phyloP scores from a whole-genome alignment of 2,329 filamentous ascomycete genomes.

The Emergomyces orientalis region DNA sequence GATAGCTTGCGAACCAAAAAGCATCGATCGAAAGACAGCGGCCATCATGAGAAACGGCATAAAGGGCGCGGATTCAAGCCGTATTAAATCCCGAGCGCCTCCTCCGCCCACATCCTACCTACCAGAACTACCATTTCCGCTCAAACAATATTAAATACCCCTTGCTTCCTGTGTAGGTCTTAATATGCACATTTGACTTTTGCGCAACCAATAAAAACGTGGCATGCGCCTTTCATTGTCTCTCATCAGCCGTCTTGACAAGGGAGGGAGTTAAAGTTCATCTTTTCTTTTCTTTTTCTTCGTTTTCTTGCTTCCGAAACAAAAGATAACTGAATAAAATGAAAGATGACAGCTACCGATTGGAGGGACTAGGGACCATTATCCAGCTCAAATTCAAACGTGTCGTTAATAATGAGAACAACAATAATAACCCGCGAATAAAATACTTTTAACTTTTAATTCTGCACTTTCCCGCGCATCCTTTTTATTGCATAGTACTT shows the following conservation, averaged over 20 bases:
- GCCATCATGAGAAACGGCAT: slow-evolving; percentile 24
- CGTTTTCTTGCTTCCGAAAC: not conserved
- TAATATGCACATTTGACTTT: not conserved
- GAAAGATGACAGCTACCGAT: not conserved
- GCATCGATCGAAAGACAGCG: slow-evolving; percentile 22
- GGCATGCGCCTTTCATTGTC: not conserved
- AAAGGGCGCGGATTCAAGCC: slow-evolving; percentile 33
- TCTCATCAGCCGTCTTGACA: not conserved
- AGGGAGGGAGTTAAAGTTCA: not conserved
- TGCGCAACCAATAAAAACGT: not conserved
- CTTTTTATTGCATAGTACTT: too few relatives aligned
- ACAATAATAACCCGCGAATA: too few relatives aligned
- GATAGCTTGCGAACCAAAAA: slow-evolving; percentile 16
- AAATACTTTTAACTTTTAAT: too few relatives aligned
- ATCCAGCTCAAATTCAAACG: too few relatives aligned
- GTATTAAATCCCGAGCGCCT: slow-evolving; percentile 20
- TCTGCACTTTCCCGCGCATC: too few relatives aligned
- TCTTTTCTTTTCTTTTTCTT: not conserved
- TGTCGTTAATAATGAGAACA: too few relatives aligned
- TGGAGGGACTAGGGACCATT: too few relatives aligned
- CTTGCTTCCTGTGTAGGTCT: not conserved
- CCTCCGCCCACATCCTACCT: not conserved
- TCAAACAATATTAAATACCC: not conserved
- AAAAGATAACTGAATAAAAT: too few relatives aligned
- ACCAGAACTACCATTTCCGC: not conserved